Evolutionary conservation across 129 eudicot species (phyloP), one percentile per base, ranked within the genome.

Genomic region (Artemisia argyi): DNA sequence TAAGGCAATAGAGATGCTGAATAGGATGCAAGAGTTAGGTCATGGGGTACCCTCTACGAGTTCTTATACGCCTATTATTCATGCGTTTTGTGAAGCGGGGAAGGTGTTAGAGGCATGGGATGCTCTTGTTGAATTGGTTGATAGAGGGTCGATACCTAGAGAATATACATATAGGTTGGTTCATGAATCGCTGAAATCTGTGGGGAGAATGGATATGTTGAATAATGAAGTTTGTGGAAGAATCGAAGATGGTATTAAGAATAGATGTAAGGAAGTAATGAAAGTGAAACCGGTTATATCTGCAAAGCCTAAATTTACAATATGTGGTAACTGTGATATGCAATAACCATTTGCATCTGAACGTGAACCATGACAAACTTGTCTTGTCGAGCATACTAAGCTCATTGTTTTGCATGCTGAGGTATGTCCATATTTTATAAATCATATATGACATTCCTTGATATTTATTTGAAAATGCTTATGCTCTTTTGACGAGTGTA

Each of bases 61-160:
- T 70, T 85, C 98, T 4, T 94, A 90, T 79, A 94, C 98, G 1
- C 98, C 97, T 1, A 84, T 94, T 18, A 84, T 90, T 50, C 98
- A 94, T 74, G 81, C 87, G 7, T 70, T 94, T 30, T 90, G 97
- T 86, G 98, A 90, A 76, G 85, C 71, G 0, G 97, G 98, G 35
- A 94, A 86, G 72, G 83, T 74, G 12, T 35, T 39, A 3, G 93
- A 90, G 83, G 97, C 98, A 5, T 49, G 90, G 73, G 82, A 75
- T 72, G 60, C 75, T 73, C 73, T 94, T 50, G 87, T 79, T 65
- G 96, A 88, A 75, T 82, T 94, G 83, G 86, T 88, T 32, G 83
- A 85, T 52, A 78, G 84, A 68, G 98, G 98, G 35, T 94, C 87
- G 0, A 78, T 88, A 74, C 98, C 97, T 12, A 85, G 98, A 69